Percentiles rank a stretch among this genome's conserved stretches.
Conservation (phyloP, 73 alveolate species). For the Symbiodinium natans region DNA sequence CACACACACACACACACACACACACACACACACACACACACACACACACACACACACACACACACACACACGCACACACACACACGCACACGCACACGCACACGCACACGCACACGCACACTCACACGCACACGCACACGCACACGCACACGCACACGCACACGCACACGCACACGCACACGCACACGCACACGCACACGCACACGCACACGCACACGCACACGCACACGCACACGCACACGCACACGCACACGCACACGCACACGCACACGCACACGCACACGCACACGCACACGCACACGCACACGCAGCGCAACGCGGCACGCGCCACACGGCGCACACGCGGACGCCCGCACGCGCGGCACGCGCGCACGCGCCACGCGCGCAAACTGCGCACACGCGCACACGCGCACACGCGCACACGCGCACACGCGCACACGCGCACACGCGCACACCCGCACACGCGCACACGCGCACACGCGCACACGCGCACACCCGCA, state of each 20-base stretch:
- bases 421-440: too few relatives aligned
- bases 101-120: not conserved
- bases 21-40: not conserved
- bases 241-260: not conserved
- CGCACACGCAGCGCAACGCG: not conserved
- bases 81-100: not conserved
- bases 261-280: not conserved
- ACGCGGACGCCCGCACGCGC: too few relatives aligned
- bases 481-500: too few relatives aligned
- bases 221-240: not conserved
- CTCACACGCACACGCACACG: not conserved
- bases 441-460: too few relatives aligned
- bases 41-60: not conserved
- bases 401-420: too few relatives aligned
- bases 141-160: not conserved
- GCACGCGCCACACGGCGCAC: not conserved
- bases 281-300: not conserved
- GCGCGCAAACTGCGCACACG: too few relatives aligned
- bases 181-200: not conserved
- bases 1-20: not conserved
- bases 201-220: not conserved
- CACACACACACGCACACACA: not conserved
- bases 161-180: not conserved
- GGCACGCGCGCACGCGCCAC: too few relatives aligned
- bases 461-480: too few relatives aligned